Base-by-base conservation (phyloP, 495 filamentous ascomycete genomes). In the Rhizodiscina lignyota region DNA sequence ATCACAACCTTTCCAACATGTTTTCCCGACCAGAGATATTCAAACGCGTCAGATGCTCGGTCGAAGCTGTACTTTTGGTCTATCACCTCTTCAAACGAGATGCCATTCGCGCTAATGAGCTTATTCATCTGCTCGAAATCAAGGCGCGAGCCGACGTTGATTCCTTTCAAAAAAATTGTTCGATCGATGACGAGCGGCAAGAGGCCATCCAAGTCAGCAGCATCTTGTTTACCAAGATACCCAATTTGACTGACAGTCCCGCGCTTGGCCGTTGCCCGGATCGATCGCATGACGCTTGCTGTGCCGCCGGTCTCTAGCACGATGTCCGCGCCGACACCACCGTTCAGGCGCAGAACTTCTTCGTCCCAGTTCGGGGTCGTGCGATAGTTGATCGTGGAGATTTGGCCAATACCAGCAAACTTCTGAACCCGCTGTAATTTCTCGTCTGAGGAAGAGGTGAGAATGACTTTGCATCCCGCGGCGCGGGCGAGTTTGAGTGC, bases 191-290 rank as follows among this genome's bases (percentile, higher is more conserved):
- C 30, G 5, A 46, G 38, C 5, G 49, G 43, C 4, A 62, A 4
- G 6, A 61, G 34, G 36, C 54, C 51, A 1, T 28, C 19, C 30
- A 57, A 15, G 15, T 58, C 44, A 1, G 20, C 18, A 2, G 46
- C 38, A 22, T 54, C 35, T 32, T 55, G 42, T 21, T 45, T 47
- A n/a, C 40, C 32, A 10, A 62, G 48, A 42, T 58, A 62, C 16
- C 60, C 60, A 23, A 64, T 56, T 35, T 59, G 54, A 32, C 52
- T 56, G 24, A 64, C 45, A 1, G 51, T 48, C 0, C 60, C 60
- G 4, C 58, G 54, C 2, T 54, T 49, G 19, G 48, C 40, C 13
- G 53, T 56, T 16, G 47, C 58, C 29, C 44, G 45, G 27, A 62
- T 29, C 32, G 54, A 59, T 44, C 56, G 40, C 8, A 60, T 44